A percentile compares a stretch with the other conserved stretches of the same genome.
Evolutionary conservation across 2,329 filamentous ascomycete species (phyloP).

Genomic region (Aspergillus sp.): DNA sequence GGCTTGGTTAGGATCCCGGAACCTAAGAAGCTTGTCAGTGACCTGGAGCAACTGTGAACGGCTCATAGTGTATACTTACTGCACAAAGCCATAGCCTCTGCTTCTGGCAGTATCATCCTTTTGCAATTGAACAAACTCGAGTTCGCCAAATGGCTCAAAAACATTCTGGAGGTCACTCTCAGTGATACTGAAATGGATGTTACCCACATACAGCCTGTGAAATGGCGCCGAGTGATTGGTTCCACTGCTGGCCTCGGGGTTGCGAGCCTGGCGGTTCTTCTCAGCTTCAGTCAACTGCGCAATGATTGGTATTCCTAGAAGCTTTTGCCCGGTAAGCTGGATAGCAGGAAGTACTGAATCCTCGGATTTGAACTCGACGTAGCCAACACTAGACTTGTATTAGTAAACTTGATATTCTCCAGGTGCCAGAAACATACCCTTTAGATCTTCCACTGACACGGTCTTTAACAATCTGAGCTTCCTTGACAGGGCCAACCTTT

Average conservation of each 20-base stretch:
- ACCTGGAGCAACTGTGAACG: background rate
- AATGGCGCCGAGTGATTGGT: slow-evolving; percentile 85
- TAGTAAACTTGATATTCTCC: slow-evolving; percentile 4
- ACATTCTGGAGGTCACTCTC: slow-evolving; percentile 93
- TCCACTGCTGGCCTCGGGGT: slow-evolving; percentile 61
- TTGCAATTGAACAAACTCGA: slow-evolving; percentile 95
- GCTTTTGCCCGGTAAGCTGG: slow-evolving; percentile 96
- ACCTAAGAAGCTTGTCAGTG: slow-evolving; percentile 48
- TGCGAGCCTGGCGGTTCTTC: slow-evolving; percentile 95
- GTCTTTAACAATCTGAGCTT: slow-evolving; percentile 98
- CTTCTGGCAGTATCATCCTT: slow-evolving; percentile 90
- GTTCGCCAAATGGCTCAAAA: slow-evolving; percentile 94
- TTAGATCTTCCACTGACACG: slow-evolving; percentile 95
- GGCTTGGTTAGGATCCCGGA: slow-evolving; percentile 83
- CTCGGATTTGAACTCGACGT: slow-evolving; percentile 97
- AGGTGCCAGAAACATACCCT: slow-evolving; percentile 59
- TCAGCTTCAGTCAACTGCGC: slow-evolving; percentile 98
- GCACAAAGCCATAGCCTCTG: slow-evolving; percentile 95
- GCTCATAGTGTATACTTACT: slow-evolving; percentile 58
- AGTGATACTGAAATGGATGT: slow-evolving; percentile 99
- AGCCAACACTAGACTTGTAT: slow-evolving; percentile 69
- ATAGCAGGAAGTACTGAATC: slow-evolving; percentile 89
- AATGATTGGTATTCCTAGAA: slow-evolving; percentile 97
- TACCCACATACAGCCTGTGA: slow-evolving; percentile 96
- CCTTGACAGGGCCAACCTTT: slow-evolving; percentile 88